Evolutionary conservation across 2,329 filamentous ascomycete species (phyloP).

Genomic region (Penicillium capsulatum): DNA sequence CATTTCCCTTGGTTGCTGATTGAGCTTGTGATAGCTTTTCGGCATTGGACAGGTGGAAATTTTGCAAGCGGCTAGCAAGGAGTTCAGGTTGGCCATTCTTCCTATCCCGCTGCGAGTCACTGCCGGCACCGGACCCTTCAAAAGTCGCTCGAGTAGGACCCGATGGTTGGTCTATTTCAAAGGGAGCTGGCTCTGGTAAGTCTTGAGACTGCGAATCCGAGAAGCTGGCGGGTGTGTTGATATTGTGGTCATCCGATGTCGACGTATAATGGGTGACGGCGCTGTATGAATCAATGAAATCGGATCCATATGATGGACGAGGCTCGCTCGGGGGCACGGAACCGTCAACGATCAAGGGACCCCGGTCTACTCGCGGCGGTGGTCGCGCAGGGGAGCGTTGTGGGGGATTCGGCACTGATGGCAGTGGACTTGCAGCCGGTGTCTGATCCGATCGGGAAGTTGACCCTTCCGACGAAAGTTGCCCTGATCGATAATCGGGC

Average conservation of each 20-base stretch:
- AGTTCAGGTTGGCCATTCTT: slow-evolving; percentile 30
- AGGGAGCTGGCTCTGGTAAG: slow-evolving; percentile 34
- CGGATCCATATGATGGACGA: slow-evolving; percentile 30
- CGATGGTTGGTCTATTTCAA: slow-evolving; percentile 33
- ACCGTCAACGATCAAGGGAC: slow-evolving; percentile 47
- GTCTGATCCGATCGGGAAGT: slow-evolving; percentile 24
- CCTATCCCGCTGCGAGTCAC: slow-evolving; percentile 16
- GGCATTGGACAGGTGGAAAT: slow-evolving; percentile 36
- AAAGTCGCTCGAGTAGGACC: slow-evolving; percentile 26
- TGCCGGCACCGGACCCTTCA: slow-evolving; percentile 19
- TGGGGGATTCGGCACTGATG: slow-evolving; percentile 15
- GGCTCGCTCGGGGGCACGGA: slow-evolving; percentile 41
- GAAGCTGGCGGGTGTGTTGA: slow-evolving; percentile 36
- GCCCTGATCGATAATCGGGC: slow-evolving; percentile 32
- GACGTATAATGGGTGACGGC: slow-evolving; percentile 40
- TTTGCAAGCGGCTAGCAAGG: slow-evolving; percentile 38
- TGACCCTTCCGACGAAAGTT: slow-evolving; percentile 24
- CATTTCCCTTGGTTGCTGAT: slow-evolving; percentile 16
- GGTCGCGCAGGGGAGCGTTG: slow-evolving; percentile 27
- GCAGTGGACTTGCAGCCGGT: slow-evolving; percentile 19
- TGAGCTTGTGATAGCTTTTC: slow-evolving; percentile 24
- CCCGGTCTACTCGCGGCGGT: slow-evolving; percentile 30
- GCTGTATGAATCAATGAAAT: slow-evolving; percentile 36
- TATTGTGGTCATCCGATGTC: slow-evolving; percentile 37
- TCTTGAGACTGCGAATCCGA: slow-evolving; percentile 40